These are phyloP conservation scores for Hibiscus mutabilis DNA, from an alignment of 345 rosid species.

Conservation along the genomic window DNA sequence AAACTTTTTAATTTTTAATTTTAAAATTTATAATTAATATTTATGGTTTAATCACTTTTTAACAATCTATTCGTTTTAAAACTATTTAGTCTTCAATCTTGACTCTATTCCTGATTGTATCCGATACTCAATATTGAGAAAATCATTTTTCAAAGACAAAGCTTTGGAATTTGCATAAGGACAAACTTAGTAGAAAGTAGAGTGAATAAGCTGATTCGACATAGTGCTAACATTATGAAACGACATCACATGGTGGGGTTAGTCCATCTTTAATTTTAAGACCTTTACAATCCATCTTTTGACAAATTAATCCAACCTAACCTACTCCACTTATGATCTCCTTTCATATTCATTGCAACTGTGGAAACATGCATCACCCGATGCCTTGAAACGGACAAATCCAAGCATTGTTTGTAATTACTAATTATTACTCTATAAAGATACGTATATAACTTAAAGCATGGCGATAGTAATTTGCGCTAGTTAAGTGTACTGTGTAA, in stretches of 20 bases:
- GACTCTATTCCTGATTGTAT: too few relatives aligned
- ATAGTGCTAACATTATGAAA: not conserved
- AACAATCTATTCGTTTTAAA: too few relatives aligned
- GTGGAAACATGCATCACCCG: too few relatives aligned
- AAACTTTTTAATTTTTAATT: too few relatives aligned
- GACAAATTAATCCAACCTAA: not conserved
- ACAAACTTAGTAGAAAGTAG: not conserved
- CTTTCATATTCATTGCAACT: too few relatives aligned
- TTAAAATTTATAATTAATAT: too few relatives aligned
- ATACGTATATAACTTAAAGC: not conserved
- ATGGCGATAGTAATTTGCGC: not conserved
- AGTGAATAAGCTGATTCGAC: not conserved
- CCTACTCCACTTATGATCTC: not conserved
- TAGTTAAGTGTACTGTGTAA: not conserved
- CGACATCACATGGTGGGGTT: constrained; percentile 1
- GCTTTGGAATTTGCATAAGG: not conserved
- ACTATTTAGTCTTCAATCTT: too few relatives aligned
- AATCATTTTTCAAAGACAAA: not conserved
- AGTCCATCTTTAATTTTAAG: not conserved
- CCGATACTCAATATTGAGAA: too few relatives aligned
- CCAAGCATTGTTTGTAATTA: not conserved
- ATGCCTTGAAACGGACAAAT: not conserved
- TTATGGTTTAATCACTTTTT: too few relatives aligned
- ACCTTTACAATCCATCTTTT: not conserved
- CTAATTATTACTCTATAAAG: not conserved